Evolutionary conservation across 108 stramenopile genomes (phyloP).

Genomic region (Cyclotella kingstonii): DNA sequence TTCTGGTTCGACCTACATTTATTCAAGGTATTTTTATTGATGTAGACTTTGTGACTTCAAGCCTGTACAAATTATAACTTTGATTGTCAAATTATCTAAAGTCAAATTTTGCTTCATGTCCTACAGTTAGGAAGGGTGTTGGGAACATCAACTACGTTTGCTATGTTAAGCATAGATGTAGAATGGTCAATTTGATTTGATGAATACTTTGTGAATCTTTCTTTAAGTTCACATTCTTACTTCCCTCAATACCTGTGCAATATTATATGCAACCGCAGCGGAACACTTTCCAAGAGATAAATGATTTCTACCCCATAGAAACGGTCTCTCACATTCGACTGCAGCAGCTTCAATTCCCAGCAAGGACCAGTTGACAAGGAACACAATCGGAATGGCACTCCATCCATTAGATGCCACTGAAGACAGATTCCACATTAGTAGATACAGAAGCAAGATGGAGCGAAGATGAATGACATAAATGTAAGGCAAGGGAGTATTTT

Average conservation of each 20-base stretch:
- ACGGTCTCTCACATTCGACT: constrained; percentile 50
- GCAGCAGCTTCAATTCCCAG: constrained; percentile 49
- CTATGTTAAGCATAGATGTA: too few species aligned
- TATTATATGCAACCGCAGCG: constrained; percentile 20
- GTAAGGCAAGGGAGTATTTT: constrained; percentile 69
- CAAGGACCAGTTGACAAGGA: constrained; percentile 34
- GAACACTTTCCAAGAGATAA: constrained; percentile 38
- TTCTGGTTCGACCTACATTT: too few species aligned
- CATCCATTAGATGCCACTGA: constrained; percentile 40
- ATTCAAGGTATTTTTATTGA: too few species aligned
- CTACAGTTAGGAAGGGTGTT: too few species aligned
- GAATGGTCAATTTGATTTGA: too few species aligned
- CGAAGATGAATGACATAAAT: constrained; percentile 71
- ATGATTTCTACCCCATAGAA: constrained; percentile 37
- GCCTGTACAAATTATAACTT: too few species aligned
- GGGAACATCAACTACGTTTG: too few species aligned
- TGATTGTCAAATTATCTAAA: too few species aligned
- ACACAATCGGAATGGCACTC: constrained; percentile 33
- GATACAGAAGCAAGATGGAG: constrained; percentile 60
- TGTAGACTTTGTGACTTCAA: too few species aligned
- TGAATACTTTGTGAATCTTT: too few species aligned
- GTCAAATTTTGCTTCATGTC: too few species aligned
- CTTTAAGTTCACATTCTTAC: constrained; percentile 10
- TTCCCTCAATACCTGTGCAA: constrained; percentile 31
- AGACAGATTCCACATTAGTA: constrained; percentile 46